Evolutionary conservation across 495 filamentous ascomycete species (phyloP), one percentile per base, ranked within the genome.

Genomic region (Neurospora tetrasperma): DNA sequence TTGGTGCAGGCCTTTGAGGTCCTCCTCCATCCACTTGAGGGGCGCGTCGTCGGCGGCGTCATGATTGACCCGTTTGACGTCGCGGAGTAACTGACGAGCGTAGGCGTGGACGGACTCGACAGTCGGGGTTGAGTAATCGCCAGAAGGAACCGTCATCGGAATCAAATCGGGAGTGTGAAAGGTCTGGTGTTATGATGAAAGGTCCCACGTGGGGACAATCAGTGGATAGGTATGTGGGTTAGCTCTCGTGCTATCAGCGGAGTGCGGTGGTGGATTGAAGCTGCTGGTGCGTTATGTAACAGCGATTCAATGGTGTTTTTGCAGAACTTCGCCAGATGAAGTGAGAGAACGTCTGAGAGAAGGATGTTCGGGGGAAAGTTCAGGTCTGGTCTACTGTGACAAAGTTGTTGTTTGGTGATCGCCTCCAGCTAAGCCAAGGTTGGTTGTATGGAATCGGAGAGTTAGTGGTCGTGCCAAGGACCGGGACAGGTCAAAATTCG

Each of bases 31-130:
- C 80, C 40, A 85, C 82, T 35, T 79, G 79, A 16, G 83, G 76
- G 31, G 76, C 74, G 35, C 78, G 77, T 46, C 81, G 76, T 46
- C 81, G 76, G 40, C 81, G 76, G 40, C 82, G 80, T 41, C 83
- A 78, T 74, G 82, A 82, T 38, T 66, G 54, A 27, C 54, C 0
- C 54, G 54, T 66, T 35, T 66, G 54, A 66, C 54, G 18, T 66
- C 12, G 54, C 54, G 54, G 8, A 66, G 54, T 9, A 84, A 73
- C 69, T 80, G 79, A 16, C 80, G 78, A 10, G 83, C 81, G 59
- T 82, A 81, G 41, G 74, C 82, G 74, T 84, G 83, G 71, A 85
- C 78, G 12, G 78, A 79, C 71, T 86, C 83, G 77, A 84, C 80
- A 69, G 75, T 79, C 70, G 79, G 75, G 69, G 74, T 46, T 68